Evolutionary conservation across 768 basidiomycete species (phyloP), one percentile per base, ranked within the genome.

Genomic region (Collybia sordida): DNA sequence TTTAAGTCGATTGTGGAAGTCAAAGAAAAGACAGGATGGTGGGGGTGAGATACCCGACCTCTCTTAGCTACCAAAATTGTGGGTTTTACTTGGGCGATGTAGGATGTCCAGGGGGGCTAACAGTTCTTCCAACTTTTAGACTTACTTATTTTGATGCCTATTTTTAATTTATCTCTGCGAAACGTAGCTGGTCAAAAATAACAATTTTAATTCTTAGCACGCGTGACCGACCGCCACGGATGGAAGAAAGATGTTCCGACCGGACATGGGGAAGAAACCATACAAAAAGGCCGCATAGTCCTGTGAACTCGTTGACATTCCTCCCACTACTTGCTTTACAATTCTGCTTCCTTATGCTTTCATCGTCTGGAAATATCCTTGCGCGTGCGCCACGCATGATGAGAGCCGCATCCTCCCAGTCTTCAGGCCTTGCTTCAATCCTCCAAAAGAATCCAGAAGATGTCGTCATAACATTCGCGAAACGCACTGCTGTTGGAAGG

Each of bases 381-480:
- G 58, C 34, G 50, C 56, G 48, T 23, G 22, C 55, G 25, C 59
- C 53, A 24, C 45, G 28, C 35, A 27, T 72, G 14, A 50, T 63
- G 38, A 72, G 77, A 24, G 64, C 75, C 27, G 72, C 72, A 14
- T 76, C 72, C 42, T 70, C 74, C 4, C 56, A 60, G 21, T 61
- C 66, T 43, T 80, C 65, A 61, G 83, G 84, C 9, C 72, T 79
- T 25, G 52, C 75, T 27, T 72, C 74, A 6, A 64, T 91, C 41
- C 72, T 90, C 24, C 74, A 86, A 65, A 88, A 83, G 75, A 82
- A 76, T 45, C 79, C 86, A 0, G 81, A 91, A 53, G 93, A 96
- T 67, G 89, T 95, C 14, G 93, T 96, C 53, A 85, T 97, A 51
- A 91, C 90, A 2, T 90, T 90, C 58, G 92, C 90, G 11, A 87